Percentiles rank a stretch among this genome's conserved stretches.
Evolutionary conservation across 2,329 filamentous ascomycete species (phyloP).

Genomic region (Macrophomina pseudophaseolina): DNA sequence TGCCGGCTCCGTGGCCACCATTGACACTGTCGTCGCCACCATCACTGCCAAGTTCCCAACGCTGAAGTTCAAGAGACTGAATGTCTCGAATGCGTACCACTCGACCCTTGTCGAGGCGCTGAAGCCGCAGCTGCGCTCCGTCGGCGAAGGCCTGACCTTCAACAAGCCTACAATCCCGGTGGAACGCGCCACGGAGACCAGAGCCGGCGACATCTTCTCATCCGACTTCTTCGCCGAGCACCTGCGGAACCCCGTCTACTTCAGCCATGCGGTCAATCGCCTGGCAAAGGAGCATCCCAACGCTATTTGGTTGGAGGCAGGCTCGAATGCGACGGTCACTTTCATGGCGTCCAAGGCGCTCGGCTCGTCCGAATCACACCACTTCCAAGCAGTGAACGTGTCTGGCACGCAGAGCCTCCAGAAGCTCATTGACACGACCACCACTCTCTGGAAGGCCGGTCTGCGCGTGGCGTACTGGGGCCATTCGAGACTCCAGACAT

Average conservation of each 20-base stretch:
- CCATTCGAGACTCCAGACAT: neutral
- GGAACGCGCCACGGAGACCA: constrained; percentile 34
- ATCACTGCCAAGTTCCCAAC: constrained; percentile 9
- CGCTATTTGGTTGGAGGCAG: constrained; percentile 43
- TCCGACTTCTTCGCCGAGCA: constrained; percentile 41
- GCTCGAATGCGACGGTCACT: constrained; percentile 30
- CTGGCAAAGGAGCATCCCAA: constrained; percentile 28
- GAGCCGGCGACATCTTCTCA: neutral
- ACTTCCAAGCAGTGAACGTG: constrained; percentile 12
- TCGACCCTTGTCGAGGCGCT: constrained; percentile 49
- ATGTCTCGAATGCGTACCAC: constrained; percentile 57
- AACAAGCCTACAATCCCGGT: constrained; percentile 40
- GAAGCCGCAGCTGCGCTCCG: constrained; percentile 21
- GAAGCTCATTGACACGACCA: neutral
- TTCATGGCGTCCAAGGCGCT: constrained; percentile 23
- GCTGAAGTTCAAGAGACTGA: constrained; percentile 46
- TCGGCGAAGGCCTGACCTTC: constrained; percentile 41
- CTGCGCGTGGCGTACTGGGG: neutral
- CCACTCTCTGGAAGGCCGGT: neutral
- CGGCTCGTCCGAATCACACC: neutral
- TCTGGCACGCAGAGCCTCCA: neutral
- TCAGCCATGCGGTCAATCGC: constrained; percentile 30
- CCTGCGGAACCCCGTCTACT: constrained; percentile 22
- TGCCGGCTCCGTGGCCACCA: constrained; percentile 43
- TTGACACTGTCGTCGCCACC: constrained; percentile 36